Evolutionary conservation across 1,139 yeast genomes (phyloP), one percentile per base, ranked within the genome.

Genomic region (Lipomyces yarrowii): DNA sequence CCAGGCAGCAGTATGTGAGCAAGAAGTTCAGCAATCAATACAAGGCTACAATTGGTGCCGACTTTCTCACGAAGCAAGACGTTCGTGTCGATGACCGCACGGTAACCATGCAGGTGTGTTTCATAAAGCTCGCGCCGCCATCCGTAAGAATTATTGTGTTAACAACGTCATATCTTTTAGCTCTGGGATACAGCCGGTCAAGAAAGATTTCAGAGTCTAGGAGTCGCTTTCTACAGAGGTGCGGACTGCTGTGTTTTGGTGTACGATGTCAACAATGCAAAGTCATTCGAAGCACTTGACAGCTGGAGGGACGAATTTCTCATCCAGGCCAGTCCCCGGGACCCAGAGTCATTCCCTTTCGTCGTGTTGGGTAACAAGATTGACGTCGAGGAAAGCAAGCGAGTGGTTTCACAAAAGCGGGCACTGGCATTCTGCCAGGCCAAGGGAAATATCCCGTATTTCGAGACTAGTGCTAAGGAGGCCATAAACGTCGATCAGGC

Each of bases 41-140:
- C 79, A 94, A 94, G 77, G 98, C 99, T 37, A 94, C 99, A 26
- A 94, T 94, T 72, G 99, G 99, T 7, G 99, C 98, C 3, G 99
- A 94, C 77, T 94, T 94, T 76, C 83, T 93, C 70, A 94, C 98
- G 57, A 93, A 93, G 77, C 69, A 67, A 53, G 98, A 94, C 75
- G 86, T 94, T 67, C 81, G 84, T 33, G 85, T 94, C 67, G 98
- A 94, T 77, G 94, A 88, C 76, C 86, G 89, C 73, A 84, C 85
- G 71, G 93, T 89, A 13, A 87, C 92, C 37, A 84, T 90, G 83
- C 75, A 73, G 69, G 73, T 89, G 84, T 75, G 85, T 13, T 10
- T n/a, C 48, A 10, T 23, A 13, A 15, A 13, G 1, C 18, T 6
- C 33, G 32, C 15, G 30, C 23, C 6, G 18, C 8, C 15, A 7